Evolutionary conservation across 257 asterid genomes (phyloP).

Genomic region (Przewalskia tangutica): DNA sequence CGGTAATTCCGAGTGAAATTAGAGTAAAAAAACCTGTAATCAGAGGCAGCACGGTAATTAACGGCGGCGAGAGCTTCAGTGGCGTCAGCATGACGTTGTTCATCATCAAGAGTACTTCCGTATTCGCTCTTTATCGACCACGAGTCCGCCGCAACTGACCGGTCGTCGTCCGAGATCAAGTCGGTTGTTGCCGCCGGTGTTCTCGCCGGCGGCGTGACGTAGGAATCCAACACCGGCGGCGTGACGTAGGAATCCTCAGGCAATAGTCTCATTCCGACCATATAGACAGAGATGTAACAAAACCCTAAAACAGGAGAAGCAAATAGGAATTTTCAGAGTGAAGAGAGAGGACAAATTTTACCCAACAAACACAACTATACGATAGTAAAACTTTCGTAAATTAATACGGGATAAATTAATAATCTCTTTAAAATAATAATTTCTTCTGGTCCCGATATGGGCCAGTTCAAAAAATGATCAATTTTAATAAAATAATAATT

Average conservation of each 20-base stretch:
- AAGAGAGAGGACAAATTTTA: neutral
- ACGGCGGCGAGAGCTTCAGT: slow-evolving; percentile 60
- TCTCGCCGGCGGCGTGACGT: slow-evolving; percentile 46
- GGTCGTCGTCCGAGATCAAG: slow-evolving; percentile 94
- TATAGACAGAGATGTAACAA: slow-evolving; percentile 28
- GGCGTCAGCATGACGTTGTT: slow-evolving; percentile 97
- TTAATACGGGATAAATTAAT: too few species aligned
- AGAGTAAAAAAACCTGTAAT: slow-evolving; percentile 43
- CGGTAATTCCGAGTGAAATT: too few species aligned
- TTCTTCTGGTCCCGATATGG: too few species aligned
- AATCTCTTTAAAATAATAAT: too few species aligned
- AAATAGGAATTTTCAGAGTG: neutral
- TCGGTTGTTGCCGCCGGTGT: slow-evolving; percentile 46
- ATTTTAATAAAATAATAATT: too few species aligned
- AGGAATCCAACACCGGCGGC: slow-evolving; percentile 58
- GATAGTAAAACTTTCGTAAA: too few species aligned
- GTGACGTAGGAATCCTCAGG: slow-evolving; percentile 71
- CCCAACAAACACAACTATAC: too few species aligned
- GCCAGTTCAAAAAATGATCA: too few species aligned
- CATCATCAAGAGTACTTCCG: slow-evolving; percentile 96
- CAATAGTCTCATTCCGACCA: slow-evolving; percentile 77
- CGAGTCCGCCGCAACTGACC: slow-evolving; percentile 93
- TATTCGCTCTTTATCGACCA: slow-evolving; percentile 99
- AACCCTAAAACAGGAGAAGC: neutral
- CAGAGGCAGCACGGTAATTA: slow-evolving; percentile 39